Evolutionary conservation across 495 filamentous ascomycete genomes (phyloP).

Genomic region (Elaphomyces granulatus): DNA sequence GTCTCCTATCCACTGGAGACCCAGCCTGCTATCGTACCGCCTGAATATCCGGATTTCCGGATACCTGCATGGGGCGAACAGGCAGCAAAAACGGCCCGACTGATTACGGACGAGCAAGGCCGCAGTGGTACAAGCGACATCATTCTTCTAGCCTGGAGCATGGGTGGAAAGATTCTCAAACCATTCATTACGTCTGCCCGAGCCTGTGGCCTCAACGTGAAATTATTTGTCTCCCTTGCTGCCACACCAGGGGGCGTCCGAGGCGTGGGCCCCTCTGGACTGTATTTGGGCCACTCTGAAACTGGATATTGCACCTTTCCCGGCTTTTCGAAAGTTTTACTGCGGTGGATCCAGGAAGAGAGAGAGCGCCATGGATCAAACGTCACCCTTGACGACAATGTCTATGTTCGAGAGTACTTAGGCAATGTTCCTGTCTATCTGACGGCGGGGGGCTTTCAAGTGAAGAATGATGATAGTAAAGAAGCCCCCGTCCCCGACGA

Average conservation of each 20-base stretch:
- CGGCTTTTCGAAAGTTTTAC: background rate
- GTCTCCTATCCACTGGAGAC: conserved; percentile 16
- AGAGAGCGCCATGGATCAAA: conserved; percentile 2
- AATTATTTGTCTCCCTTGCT: conserved; percentile 11
- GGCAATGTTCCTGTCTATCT: conserved; percentile 13
- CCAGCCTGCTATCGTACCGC: conserved; percentile 8
- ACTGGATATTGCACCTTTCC: conserved; percentile 3
- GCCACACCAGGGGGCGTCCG: conserved; percentile 13
- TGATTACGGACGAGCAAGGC: conserved; percentile 1
- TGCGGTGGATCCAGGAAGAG: background rate
- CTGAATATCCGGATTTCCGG: conserved; percentile 4
- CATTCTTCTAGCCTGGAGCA: conserved; percentile 13
- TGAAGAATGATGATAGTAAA: conserved; percentile 1
- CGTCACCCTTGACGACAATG: conserved; percentile 6
- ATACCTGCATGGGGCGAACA: conserved; percentile 14
- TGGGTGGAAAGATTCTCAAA: conserved; percentile 14
- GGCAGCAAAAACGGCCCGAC: conserved; percentile 7
- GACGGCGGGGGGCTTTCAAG: conserved; percentile 5
- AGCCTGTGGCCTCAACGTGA: conserved; percentile 8
- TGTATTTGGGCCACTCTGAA: background rate
- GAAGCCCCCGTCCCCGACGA: background rate
- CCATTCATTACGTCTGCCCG: conserved; percentile 11
- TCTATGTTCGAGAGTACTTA: conserved; percentile 13
- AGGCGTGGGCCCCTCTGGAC: conserved; percentile 3
- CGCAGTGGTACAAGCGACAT: conserved; percentile 1